Conservation (phyloP, 768 basidiomycete genomes). For the Boletellus ananiceps region DNA sequence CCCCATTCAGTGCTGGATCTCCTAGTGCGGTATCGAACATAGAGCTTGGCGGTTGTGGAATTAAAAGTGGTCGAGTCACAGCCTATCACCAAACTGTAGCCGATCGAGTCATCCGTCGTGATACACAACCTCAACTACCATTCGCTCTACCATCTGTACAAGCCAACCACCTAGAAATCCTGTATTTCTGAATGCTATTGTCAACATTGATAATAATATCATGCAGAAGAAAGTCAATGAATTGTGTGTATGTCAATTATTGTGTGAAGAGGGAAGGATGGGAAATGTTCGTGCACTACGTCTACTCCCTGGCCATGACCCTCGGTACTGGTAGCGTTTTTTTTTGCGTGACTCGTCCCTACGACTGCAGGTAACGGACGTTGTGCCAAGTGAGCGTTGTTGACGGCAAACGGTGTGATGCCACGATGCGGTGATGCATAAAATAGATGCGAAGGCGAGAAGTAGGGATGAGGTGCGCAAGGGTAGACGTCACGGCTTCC, state of each 20-base stretch:
- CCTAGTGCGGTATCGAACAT: slow-evolving; percentile 22
- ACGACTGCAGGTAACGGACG: neutral
- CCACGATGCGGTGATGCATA: neutral
- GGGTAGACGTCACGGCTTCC: slow-evolving; percentile 55
- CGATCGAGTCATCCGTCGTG: too few species aligned
- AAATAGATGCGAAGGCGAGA: neutral
- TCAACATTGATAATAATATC: slow-evolving; percentile 26
- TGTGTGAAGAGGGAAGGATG: slow-evolving; percentile 23
- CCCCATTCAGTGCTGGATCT: slow-evolving; percentile 24
- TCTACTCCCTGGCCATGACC: slow-evolving; percentile 30
- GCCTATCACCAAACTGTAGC: too few species aligned
- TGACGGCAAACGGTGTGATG: slow-evolving; percentile 1
- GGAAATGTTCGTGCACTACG: slow-evolving; percentile 38
- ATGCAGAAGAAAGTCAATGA: slow-evolving; percentile 22
- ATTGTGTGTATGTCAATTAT: slow-evolving; percentile 25
- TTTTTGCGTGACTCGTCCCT: slow-evolving; percentile 7
- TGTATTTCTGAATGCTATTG: slow-evolving; percentile 14
- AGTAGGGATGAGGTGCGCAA: neutral
- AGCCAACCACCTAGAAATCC: neutral
- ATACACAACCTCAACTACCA: neutral
- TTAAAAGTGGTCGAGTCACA: slow-evolving; percentile 1
- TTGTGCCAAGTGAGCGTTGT: neutral
- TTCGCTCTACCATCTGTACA: slow-evolving; percentile 6
- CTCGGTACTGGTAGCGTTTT: slow-evolving; percentile 26
- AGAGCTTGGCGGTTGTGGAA: too few species aligned